These are phyloP conservation scores for Salix purpurea DNA, from an alignment of 345 rosid genomes.

Conservation along the genomic window DNA sequence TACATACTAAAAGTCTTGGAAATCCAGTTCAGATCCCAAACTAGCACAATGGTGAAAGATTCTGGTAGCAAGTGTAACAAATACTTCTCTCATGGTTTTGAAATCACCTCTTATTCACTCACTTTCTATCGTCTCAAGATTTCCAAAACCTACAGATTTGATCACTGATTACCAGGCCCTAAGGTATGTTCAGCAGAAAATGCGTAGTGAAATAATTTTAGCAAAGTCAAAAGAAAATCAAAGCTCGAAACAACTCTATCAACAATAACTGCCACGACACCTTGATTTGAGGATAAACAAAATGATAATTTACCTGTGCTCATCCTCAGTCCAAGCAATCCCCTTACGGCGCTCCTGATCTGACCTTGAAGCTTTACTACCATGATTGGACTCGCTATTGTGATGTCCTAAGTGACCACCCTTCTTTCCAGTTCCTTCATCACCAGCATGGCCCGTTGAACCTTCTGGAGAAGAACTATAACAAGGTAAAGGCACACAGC, in stretches of 20 bases:
- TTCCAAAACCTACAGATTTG: background rate
- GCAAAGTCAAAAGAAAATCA: background rate
- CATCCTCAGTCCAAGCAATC: constrained; percentile 98
- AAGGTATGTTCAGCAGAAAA: background rate
- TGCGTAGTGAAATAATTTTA: background rate
- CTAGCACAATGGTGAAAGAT: background rate
- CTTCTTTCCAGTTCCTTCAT: constrained; percentile 74
- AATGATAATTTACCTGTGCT: constrained; percentile 23
- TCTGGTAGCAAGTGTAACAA: background rate
- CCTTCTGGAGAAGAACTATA: constrained; percentile 58
- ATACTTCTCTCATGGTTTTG: background rate
- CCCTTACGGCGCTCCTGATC: constrained; percentile 98
- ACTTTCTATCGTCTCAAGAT: background rate
- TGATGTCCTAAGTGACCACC: constrained; percentile 48
- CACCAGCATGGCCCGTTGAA: constrained; percentile 53
- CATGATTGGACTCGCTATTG: constrained; percentile 61
- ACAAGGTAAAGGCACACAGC: constrained; percentile 75
- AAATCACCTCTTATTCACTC: background rate
- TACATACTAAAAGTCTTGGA: background rate
- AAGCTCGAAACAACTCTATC: background rate
- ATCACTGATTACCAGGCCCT: background rate
- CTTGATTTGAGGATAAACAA: background rate
- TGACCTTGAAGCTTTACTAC: constrained; percentile 68
- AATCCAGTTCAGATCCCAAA: too few species aligned
- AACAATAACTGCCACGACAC: background rate